These are phyloP conservation scores for Papiliotrema nemorosa DNA, from an alignment of 1,284 basidiomycete genomes.

Conservation along the genomic window DNA sequence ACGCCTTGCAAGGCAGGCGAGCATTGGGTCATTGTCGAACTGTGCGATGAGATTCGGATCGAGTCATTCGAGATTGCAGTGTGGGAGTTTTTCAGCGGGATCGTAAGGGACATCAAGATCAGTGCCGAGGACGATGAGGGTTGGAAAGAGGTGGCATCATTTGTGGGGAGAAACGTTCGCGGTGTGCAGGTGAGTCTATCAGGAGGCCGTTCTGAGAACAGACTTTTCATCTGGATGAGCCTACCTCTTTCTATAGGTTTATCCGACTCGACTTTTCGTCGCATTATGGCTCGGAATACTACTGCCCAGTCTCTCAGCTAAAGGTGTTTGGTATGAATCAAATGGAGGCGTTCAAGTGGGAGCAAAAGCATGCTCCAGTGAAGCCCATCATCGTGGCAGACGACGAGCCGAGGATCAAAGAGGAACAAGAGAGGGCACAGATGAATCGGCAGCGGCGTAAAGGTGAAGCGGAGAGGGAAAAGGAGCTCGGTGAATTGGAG, in stretches of 20 bases:
- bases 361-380: slow-evolving; percentile 50
- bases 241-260: slow-evolving; percentile 84
- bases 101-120: slow-evolving; percentile 87
- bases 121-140: slow-evolving; percentile 71
- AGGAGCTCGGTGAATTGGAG: slow-evolving; percentile 29
- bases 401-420: slow-evolving; percentile 6
- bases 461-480: slow-evolving; percentile 26
- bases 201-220: slow-evolving; percentile 37
- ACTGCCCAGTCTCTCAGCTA: slow-evolving; percentile 89
- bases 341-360: slow-evolving; percentile 93
- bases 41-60: slow-evolving; percentile 95
- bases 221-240: slow-evolving; percentile 58
- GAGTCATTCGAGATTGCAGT: slow-evolving; percentile 95
- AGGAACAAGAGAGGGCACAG: slow-evolving; percentile 55
- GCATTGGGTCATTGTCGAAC: slow-evolving; percentile 89
- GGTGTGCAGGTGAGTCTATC: slow-evolving; percentile 73
- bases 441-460: slow-evolving; percentile 53
- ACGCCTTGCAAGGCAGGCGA: slow-evolving; percentile 72
- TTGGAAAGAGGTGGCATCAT: slow-evolving; percentile 61
- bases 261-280: slow-evolving; percentile 92
- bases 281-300: slow-evolving; percentile 92
- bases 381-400: slow-evolving; percentile 14
- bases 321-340: slow-evolving; percentile 95
- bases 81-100: slow-evolving; percentile 96
- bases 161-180: slow-evolving; percentile 80